Evolutionary conservation across 2,329 filamentous ascomycete genomes (phyloP).

Genomic region (Colletotrichum cereale): DNA sequence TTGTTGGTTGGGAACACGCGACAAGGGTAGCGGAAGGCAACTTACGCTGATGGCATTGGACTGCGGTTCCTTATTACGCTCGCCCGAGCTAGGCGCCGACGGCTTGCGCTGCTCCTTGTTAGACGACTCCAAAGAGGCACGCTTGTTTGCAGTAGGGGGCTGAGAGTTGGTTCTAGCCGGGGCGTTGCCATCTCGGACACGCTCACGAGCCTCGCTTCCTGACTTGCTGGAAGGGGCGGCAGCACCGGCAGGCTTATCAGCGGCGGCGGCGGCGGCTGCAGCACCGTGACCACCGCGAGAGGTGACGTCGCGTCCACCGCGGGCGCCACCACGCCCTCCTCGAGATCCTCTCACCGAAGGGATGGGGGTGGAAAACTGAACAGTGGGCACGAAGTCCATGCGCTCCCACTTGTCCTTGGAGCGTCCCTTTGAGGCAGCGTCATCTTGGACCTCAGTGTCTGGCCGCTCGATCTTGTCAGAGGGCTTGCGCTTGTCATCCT

Average conservation of each 20-base stretch:
- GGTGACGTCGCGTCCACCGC: constrained; percentile 55
- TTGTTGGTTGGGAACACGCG: constrained; percentile 39
- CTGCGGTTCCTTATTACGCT: constrained; percentile 52
- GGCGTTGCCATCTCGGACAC: constrained; percentile 53
- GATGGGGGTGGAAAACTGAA: constrained; percentile 88
- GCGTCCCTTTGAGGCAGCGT: constrained; percentile 62
- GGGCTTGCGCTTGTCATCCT: constrained; percentile 80
- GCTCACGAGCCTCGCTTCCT: constrained; percentile 49
- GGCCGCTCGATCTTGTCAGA: constrained; percentile 68
- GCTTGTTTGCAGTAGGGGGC: constrained; percentile 56
- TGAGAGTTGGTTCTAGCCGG: constrained; percentile 52
- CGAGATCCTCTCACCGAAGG: constrained; percentile 65
- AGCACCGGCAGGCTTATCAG: constrained; percentile 54
- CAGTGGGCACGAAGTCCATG: constrained; percentile 84
- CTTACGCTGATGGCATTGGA: constrained; percentile 27
- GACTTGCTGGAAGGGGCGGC: constrained; percentile 50
- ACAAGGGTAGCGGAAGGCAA: background rate
- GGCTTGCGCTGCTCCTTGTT: constrained; percentile 62
- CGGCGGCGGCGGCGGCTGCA: constrained; percentile 44
- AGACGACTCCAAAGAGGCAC: constrained; percentile 57
- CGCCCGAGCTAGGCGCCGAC: constrained; percentile 44
- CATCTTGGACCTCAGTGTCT: constrained; percentile 74
- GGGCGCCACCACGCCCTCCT: constrained; percentile 60
- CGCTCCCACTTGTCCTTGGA: constrained; percentile 89
- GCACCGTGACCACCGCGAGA: constrained; percentile 47